Evolutionary conservation across 2,329 filamentous ascomycete genomes (phyloP).

Genomic region (Beauveria caledonica): DNA sequence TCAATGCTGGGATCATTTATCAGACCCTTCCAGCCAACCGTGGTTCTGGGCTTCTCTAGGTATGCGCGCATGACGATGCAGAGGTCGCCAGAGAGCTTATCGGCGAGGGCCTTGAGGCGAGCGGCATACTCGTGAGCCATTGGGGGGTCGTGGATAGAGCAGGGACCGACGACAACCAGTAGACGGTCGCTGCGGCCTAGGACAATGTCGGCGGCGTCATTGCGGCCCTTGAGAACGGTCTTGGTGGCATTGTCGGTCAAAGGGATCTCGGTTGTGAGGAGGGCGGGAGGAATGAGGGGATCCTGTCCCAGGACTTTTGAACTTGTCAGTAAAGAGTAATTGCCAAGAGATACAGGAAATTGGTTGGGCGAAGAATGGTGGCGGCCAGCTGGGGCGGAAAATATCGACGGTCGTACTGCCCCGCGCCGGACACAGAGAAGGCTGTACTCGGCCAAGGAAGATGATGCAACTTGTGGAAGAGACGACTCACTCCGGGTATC

Average conservation of each 20-base stretch:
- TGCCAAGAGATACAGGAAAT: background rate
- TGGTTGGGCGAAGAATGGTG: background rate
- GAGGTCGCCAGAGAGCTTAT: conserved; percentile 74
- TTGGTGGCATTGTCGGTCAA: conserved; percentile 53
- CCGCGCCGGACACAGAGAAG: background rate
- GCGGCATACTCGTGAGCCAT: conserved; percentile 82
- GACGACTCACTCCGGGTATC: conserved; percentile 33
- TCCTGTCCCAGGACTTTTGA: conserved; percentile 80
- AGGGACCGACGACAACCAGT: conserved; percentile 89
- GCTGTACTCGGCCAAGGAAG: background rate
- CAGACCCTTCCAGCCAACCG: conserved; percentile 97
- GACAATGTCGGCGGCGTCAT: conserved; percentile 64
- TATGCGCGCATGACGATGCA: conserved; percentile 97
- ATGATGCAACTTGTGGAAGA: background rate
- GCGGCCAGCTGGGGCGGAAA: background rate
- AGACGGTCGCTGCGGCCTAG: conserved; percentile 76
- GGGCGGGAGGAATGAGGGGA: conserved; percentile 79
- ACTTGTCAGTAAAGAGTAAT: background rate
- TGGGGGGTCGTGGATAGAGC: conserved; percentile 91
- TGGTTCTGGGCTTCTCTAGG: conserved; percentile 96
- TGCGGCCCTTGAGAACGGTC: conserved; percentile 64
- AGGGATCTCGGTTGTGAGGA: conserved; percentile 81
- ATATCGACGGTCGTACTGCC: background rate
- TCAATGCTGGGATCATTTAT: conserved; percentile 99
- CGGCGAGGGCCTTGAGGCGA: conserved; percentile 66